A percentile compares a stretch with the other conserved stretches of the same genome.
Conservation (phyloP, 2,329 filamentous ascomycete species). For the Ophioceras dolichostomum region DNA sequence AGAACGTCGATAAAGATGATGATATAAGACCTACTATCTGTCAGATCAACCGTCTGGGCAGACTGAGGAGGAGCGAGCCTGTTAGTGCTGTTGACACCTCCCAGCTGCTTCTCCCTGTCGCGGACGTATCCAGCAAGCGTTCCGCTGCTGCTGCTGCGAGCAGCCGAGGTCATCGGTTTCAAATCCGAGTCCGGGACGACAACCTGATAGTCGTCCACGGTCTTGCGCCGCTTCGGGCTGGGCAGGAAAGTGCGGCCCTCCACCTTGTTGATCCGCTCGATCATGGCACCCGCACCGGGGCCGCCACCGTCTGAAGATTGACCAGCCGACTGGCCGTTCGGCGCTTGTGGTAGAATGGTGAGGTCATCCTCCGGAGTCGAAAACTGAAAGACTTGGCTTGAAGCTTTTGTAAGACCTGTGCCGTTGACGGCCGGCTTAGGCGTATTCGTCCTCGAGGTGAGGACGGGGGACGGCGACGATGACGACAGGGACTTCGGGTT, state of each 20-base stretch:
- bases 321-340: no score
- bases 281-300: slow-evolving; percentile 47
- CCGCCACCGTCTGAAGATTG: slow-evolving; percentile 33
- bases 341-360: background rate
- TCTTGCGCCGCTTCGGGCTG: slow-evolving; percentile 55
- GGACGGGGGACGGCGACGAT: slow-evolving; percentile 2
- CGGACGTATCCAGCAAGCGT: slow-evolving; percentile 33
- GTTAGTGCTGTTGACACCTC: slow-evolving; percentile 10
- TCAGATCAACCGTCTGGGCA: slow-evolving; percentile 45
- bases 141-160: slow-evolving; percentile 33
- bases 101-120: background rate
- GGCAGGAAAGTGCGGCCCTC: slow-evolving; percentile 47
- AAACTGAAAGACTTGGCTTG: slow-evolving; percentile 18
- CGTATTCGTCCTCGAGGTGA: background rate
- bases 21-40: slow-evolving; percentile 26
- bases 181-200: no score
- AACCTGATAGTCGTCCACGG: slow-evolving; percentile 7
- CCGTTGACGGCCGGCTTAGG: background rate
- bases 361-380: slow-evolving; percentile 11
- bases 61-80: slow-evolving; percentile 11
- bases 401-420: background rate
- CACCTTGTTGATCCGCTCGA: slow-evolving; percentile 68
- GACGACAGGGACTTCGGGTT: slow-evolving; percentile 19
- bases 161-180: slow-evolving; percentile 32
- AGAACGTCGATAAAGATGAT: no score